phyloP scores from a whole-genome alignment of 2,329 filamentous ascomycete species.

The Ceratocystis destructans region DNA sequence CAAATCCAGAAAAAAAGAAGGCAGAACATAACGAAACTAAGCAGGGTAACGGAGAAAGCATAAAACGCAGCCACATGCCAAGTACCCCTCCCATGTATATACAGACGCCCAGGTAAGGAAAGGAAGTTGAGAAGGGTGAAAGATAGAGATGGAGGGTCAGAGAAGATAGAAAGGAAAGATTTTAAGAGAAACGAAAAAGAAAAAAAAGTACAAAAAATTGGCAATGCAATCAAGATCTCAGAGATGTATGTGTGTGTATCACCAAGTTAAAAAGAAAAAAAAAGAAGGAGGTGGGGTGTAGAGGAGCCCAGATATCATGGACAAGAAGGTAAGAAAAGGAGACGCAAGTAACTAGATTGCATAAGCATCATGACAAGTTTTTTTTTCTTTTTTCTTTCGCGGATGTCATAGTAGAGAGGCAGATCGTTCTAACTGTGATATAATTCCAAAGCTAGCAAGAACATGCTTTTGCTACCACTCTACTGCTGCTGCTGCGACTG shows the following conservation, averaged over 20 bases:
- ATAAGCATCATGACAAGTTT: background rate
- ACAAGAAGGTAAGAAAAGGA: background rate
- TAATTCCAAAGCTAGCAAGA: background rate
- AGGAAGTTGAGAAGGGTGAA: background rate
- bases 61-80: constrained; percentile 10
- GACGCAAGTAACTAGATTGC: background rate
- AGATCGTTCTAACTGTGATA: background rate
- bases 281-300: background rate
- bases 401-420: background rate
- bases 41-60: constrained; percentile 3
- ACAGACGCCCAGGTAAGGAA: constrained; percentile 3
- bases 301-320: background rate
- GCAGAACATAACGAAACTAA: background rate
- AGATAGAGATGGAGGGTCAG: background rate
- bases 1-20: background rate
- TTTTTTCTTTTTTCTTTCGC: background rate
- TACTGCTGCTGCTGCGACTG: background rate
- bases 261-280: background rate
- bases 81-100: constrained; percentile 14
- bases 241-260: background rate
- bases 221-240: background rate
- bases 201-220: constrained; percentile 6
- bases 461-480: background rate
- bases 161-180: background rate
- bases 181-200: background rate